Percentiles rank a stretch among this genome's conserved stretches.
Conservation (phyloP, 148 eudicot genomes). For the Vaccinium darrowii region DNA sequence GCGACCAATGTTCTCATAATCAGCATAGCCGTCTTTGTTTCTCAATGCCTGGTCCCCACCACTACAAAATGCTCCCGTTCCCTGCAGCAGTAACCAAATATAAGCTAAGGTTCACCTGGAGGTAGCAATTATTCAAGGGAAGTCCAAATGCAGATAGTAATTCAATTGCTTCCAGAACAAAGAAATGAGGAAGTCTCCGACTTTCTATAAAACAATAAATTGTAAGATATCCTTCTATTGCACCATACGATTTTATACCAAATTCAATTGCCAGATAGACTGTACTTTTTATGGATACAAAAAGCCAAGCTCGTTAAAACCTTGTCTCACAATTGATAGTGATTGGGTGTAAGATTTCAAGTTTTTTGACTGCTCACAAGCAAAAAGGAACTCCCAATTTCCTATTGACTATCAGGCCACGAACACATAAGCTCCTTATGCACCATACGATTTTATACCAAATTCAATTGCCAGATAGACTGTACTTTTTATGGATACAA, state of each 20-base stretch:
- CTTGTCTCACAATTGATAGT: no score
- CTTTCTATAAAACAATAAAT: background rate
- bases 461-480: background rate
- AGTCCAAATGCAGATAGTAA: background rate
- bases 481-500: background rate
- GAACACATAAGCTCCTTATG: background rate
- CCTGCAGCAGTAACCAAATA: slow-evolving; percentile 42
- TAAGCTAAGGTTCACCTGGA: background rate
- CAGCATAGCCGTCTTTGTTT: slow-evolving; percentile 80
- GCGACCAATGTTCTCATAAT: slow-evolving; percentile 65
- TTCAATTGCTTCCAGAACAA: background rate
- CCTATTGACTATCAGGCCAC: background rate
- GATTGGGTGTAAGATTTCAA: background rate
- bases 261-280: background rate
- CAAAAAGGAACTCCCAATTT: background rate
- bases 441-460: no score
- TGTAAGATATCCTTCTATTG: no score
- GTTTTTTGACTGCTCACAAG: background rate
- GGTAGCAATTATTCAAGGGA: background rate
- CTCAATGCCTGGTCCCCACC: slow-evolving; percentile 93
- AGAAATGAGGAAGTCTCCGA: background rate
- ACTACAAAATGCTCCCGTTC: slow-evolving; percentile 91
- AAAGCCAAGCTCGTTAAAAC: background rate
- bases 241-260: no score
- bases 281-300: background rate